Evolutionary conservation across 2,329 filamentous ascomycete species (phyloP).

Genomic region (Arthroderma sp.): DNA sequence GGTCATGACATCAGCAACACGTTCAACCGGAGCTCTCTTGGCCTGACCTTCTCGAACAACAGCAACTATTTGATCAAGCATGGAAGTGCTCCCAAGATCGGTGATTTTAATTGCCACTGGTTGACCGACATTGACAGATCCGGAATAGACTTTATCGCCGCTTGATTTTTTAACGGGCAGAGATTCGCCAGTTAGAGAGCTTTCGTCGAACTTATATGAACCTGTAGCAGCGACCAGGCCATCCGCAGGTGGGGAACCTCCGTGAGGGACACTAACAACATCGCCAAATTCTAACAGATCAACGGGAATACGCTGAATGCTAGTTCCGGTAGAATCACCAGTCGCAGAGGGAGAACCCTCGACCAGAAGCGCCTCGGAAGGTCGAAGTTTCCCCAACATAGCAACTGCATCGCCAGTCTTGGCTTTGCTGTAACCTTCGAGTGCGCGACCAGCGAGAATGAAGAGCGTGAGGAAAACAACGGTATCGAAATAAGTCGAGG

Average conservation of each 20-base stretch:
- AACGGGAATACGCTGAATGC: constrained; percentile 37
- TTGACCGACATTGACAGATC: constrained; percentile 36
- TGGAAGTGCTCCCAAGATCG: constrained; percentile 34
- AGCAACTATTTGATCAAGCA: constrained; percentile 37
- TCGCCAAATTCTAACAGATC: constrained; percentile 67
- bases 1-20: constrained; percentile 35
- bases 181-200: constrained; percentile 59
- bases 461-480: constrained; percentile 88
- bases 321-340: constrained; percentile 6
- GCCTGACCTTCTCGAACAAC: constrained; percentile 38
- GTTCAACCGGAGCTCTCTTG: constrained; percentile 36
- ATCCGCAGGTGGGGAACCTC: constrained; percentile 73
- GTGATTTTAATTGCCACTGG: constrained; percentile 33
- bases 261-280: constrained; percentile 60
- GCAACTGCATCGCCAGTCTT: constrained; percentile 79
- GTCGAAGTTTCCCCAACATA: constrained; percentile 62
- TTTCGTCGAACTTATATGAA: constrained; percentile 68
- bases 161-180: constrained; percentile 30
- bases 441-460: constrained; percentile 48
- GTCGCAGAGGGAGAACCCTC: constrained; percentile 4
- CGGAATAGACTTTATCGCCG: constrained; percentile 33
- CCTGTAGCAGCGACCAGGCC: constrained; percentile 47
- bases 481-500: constrained; percentile 72
- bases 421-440: constrained; percentile 80
- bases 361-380: constrained; percentile 61